Base-by-base conservation (phyloP, 768 basidiomycete genomes). In the Agrocybe praecox region DNA sequence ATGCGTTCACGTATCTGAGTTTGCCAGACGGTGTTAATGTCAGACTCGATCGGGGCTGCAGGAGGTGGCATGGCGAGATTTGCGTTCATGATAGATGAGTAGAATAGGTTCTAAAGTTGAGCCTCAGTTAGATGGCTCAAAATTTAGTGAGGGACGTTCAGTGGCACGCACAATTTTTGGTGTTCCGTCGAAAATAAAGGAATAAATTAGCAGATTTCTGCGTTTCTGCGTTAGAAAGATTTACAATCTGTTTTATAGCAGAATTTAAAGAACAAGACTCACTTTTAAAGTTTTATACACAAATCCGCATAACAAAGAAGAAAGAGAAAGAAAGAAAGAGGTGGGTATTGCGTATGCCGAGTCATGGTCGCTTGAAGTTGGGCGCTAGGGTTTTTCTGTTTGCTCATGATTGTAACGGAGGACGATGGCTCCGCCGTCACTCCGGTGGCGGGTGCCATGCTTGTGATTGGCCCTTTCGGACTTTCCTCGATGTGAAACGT, bases 331-430 rank as follows among this genome's bases (percentile, higher is more conserved):
- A 33, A 58, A 52, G 52, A 57, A 60, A 57, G 52, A 33, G 34
- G 56, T 33, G 45, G 34, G 19, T 47, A 50, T 32, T 48, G 52
- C 55, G 52, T 49, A 46, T 51, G 46, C 46, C 49, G 58, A 54
- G 46, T 56, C 53, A 47, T 23, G 15, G 48, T 34, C 40, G 44
- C n/a, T n/a, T n/a, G n/a, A n/a, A n/a, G 36, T 58, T 60, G 62
- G 59, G 62, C 62, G 52, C 49, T 63, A 63, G 62, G 62, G 62
- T 63, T 63, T 60, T 61, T 61, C 17, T 46, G 47, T 49, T 60
- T 63, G 62, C 45, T 21, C 33, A 8, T 63, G 23, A 32, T 63
- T 63, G 36, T 5, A 15, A 40, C 36, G 36, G 36, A 40, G 36
- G 36, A 15, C 36, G 36, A 14, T 40, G 36, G 36, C 36, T 40